A percentile compares a stretch with the other conserved stretches of the same genome.
phyloP scores from a whole-genome alignment of 1,284 basidiomycete genomes.

The Tilletiopsis washingtonensis region DNA sequence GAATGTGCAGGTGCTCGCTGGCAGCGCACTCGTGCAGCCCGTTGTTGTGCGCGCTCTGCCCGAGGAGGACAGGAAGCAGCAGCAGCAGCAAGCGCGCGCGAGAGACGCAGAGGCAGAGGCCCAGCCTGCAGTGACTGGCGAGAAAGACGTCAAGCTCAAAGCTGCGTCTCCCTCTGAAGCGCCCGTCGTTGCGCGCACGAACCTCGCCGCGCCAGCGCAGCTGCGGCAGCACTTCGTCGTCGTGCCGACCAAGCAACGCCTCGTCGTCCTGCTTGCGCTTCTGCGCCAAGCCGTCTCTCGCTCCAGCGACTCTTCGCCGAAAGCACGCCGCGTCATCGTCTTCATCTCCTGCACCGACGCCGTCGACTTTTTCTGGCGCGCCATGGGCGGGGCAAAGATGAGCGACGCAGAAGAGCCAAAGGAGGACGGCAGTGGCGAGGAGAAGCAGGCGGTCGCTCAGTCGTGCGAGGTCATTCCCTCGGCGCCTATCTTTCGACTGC shows the following conservation, averaged over 20 bases:
- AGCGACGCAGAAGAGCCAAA: constrained; percentile 9
- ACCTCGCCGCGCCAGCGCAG: constrained; percentile 68
- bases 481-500: constrained; percentile 76
- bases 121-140: no score
- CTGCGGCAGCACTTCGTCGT: constrained; percentile 86
- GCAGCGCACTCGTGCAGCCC: constrained; percentile 61
- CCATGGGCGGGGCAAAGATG: constrained; percentile 75
- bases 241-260: constrained; percentile 83
- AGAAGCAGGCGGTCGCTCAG: constrained; percentile 22
- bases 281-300: constrained; percentile 59
- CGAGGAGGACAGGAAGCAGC: constrained; percentile 1
- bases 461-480: constrained; percentile 63
- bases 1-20: constrained; percentile 86
- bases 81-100: no score
- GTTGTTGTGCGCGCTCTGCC: constrained; percentile 49
- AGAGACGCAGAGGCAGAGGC: constrained; percentile 13
- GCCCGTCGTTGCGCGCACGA: neutral
- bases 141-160: no score
- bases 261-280: constrained; percentile 82
- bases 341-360: constrained; percentile 95
- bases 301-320: constrained; percentile 33
- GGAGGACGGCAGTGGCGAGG: constrained; percentile 24
- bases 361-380: constrained; percentile 90
- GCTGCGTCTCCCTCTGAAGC: no score
- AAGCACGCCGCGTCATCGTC: constrained; percentile 64